Evolutionary conservation across 1,284 basidiomycete genomes (phyloP), one percentile per base, ranked within the genome.

Genomic region (Ganoderma sp.): DNA sequence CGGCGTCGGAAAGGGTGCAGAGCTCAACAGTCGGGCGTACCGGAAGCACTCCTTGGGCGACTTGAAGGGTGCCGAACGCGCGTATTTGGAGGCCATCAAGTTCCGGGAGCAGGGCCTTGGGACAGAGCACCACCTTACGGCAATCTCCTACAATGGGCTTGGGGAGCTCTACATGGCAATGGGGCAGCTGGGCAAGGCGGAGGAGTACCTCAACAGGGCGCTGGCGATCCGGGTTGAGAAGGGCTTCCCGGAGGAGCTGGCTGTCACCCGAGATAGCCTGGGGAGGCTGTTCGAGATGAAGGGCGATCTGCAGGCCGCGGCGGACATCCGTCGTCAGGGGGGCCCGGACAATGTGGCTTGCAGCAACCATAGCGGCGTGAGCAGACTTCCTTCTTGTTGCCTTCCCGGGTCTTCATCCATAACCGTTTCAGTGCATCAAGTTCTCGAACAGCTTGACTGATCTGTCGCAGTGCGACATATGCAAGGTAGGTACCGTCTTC

Each of bases 231-330:
- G 79, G 64, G 74, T 69, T 17, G 57, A 42, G 4, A 61, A 41
- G 6, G 72, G 70, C 7, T 67, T 71, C 32, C 64, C 62, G 14
- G 70, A 77, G 22, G 80, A 81, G 66, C 75, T 77, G 9, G 78
- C 80, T 4, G 76, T 77, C 19, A 77, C 80, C 37, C 72, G 79
- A n/a, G 80, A 82, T 64, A 81, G 79, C 67, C 71, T 81, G 25
- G 80, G 73, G 2, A 73, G 73, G 56, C 69, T 81, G 4, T 76
- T 77, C 52, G 80, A 81, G 69, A 78, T 74, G 66, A 75, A 72
- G 59, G 79, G 79, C 32, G 69, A 79, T 61, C 48, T 79, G 34
- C 52, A 57, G 22, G 75, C 75, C 25, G 75, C 75, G 22, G 77
- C 75, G 43, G 69, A 74, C 19, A 73, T 77, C 25, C 68, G 80